Evolutionary conservation across 768 basidiomycete species (phyloP), one percentile per base, ranked within the genome.

Genomic region (Lactarius hengduanensis): DNA sequence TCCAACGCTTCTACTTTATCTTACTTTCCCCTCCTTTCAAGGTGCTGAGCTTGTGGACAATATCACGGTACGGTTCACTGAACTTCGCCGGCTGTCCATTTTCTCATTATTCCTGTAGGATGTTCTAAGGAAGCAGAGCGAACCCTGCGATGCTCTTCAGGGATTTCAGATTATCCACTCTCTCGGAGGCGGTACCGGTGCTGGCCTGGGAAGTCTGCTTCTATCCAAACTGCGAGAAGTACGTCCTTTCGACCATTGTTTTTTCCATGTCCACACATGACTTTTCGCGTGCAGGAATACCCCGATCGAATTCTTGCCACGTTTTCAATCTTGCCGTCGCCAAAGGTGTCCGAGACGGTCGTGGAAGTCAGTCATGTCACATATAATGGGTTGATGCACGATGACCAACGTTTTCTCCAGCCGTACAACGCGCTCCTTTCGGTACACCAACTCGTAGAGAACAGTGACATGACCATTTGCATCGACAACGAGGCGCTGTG

Each of bases 101-200:
- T 59, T 59, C 62, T 36, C 2, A 63, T 50, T 53, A 45, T 20
- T 20, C n/a, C 22, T 62, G 2, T 63, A 88, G 83, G 96, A 95
- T 54, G 81, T 87, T n/a, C 71, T 94, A 10, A 83, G 96, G 69
- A 85, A 80, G 72, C 91, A 96, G 75, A 81, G 90, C 2, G 96
- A 98, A 74, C 74, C 79, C 1, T 91, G 91, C 71, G 94, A 98
- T 47, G 84, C 87, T 10, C 80, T 98, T 22, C 96, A 98, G 79
- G 96, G 96, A 0, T 94, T 96, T 73, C 94, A 96, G 72, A 76
- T 95, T 57, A 76, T 94, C 11, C 94, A 96, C 70, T 94, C 94
- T 20, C 84, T 98, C 20, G 94, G 94, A 41, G 94, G 94, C 67
- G 94, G 94, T 43, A 96, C 92, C 3, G 94, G 94, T 43, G 86